phyloP scores from a whole-genome alignment of 2,329 filamentous ascomycete genomes.

The Ilyonectria robusta region DNA sequence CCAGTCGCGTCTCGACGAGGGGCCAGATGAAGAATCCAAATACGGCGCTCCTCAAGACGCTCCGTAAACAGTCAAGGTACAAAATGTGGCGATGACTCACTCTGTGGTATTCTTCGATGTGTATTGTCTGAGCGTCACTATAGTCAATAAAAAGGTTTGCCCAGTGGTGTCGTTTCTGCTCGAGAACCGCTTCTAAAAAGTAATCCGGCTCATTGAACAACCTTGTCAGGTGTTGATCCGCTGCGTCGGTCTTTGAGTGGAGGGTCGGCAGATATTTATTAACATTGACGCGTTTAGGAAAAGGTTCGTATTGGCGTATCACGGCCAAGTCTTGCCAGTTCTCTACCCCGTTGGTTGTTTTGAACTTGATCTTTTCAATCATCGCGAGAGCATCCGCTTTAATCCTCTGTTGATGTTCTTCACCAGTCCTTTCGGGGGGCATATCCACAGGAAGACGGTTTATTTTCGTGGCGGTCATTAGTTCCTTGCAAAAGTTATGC shows the following conservation, averaged over 20 bases:
- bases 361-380: conserved; percentile 4
- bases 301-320: conserved; percentile 35
- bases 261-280: conserved; percentile 20
- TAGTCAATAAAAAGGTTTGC: conserved; percentile 32
- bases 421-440: background rate
- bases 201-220: conserved; percentile 41
- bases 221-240: conserved; percentile 33
- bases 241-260: conserved; percentile 17
- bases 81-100: conserved; percentile 12
- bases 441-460: background rate
- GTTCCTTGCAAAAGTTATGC: conserved; percentile 24
- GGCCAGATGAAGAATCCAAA: conserved; percentile 42
- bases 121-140: background rate
- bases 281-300: background rate
- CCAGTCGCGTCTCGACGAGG: conserved; percentile 7
- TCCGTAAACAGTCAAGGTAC: conserved; percentile 37
- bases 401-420: background rate
- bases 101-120: conserved; percentile 26
- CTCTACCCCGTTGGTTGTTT: background rate
- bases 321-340: conserved; percentile 33
- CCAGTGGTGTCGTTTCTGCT: conserved; percentile 45
- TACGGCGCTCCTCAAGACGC: conserved; percentile 35
- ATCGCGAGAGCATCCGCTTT: background rate
- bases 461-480: conserved; percentile 15
- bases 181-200: conserved; percentile 31